Evolutionary conservation across 495 filamentous ascomycete genomes (phyloP).

Genomic region (Lasiosphaeriaceae sp.): DNA sequence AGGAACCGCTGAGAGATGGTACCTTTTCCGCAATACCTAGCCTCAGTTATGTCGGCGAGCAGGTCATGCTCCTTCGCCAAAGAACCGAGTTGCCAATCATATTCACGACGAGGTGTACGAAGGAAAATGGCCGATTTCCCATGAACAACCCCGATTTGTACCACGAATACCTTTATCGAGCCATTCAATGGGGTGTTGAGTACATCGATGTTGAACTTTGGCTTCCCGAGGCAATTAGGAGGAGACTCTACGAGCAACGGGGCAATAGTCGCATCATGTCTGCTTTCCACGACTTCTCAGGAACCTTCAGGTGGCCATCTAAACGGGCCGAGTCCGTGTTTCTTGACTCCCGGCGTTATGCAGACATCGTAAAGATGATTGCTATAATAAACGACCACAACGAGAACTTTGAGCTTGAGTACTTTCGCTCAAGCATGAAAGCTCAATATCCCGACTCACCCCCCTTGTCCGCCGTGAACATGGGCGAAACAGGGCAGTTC

Average conservation of each 20-base stretch:
- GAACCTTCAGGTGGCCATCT: constrained; percentile 76
- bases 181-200: constrained; percentile 81
- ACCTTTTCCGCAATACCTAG: constrained; percentile 60
- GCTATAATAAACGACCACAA: constrained; percentile 71
- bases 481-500: constrained; percentile 78
- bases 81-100: constrained; percentile 83
- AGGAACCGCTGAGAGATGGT: constrained; percentile 62
- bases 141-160: constrained; percentile 72
- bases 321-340: constrained; percentile 64
- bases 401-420: constrained; percentile 83
- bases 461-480: constrained; percentile 77
- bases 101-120: constrained; percentile 75
- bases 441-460: constrained; percentile 58
- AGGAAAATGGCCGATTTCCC: constrained; percentile 77
- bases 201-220: constrained; percentile 85
- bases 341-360: constrained; percentile 64
- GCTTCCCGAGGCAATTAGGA: constrained; percentile 72
- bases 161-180: constrained; percentile 71
- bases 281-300: constrained; percentile 82
- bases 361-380: constrained; percentile 87
- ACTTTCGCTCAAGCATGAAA: constrained; percentile 75
- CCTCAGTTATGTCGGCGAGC: constrained; percentile 77
- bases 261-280: constrained; percentile 80
- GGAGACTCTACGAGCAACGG: constrained; percentile 60
- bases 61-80: constrained; percentile 76